These are phyloP conservation scores for Massariosphaeria phaeospora DNA, from an alignment of 495 filamentous ascomycete species.

Conservation along the genomic window DNA sequence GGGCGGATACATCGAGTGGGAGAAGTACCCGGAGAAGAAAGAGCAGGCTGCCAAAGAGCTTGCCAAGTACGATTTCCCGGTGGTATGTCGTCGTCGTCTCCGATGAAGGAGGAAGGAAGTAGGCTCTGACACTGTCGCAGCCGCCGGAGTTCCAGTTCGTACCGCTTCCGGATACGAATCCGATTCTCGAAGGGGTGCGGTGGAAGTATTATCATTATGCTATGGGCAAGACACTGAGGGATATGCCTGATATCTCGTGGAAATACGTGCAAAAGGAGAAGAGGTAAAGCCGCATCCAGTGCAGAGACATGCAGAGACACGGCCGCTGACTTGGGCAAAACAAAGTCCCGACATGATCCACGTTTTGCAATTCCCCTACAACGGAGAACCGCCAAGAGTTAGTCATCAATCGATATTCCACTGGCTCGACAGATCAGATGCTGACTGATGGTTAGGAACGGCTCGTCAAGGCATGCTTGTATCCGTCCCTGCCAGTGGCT, in stretches of 20 bases:
- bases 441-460: slow-evolving; percentile 4
- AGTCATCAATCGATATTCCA: not conserved
- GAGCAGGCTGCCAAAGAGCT: slow-evolving; percentile 53
- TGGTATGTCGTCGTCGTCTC: no score
- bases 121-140: slow-evolving; percentile 11
- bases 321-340: no score
- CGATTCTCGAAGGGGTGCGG: slow-evolving; percentile 56
- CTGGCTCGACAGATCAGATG: not conserved
- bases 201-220: slow-evolving; percentile 65
- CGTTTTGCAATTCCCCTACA: slow-evolving; percentile 66
- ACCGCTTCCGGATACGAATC: slow-evolving; percentile 58
- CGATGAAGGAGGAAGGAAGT: no score
- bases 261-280: slow-evolving; percentile 56
- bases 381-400: slow-evolving; percentile 59
- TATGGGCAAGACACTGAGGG: slow-evolving; percentile 47
- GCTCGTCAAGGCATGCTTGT: slow-evolving; percentile 12
- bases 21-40: slow-evolving; percentile 63
- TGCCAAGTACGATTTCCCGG: slow-evolving; percentile 52
- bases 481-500: not conserved
- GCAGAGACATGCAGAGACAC: no score
- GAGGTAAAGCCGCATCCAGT: no score
- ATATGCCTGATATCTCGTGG: slow-evolving; percentile 55
- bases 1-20: slow-evolving; percentile 60
- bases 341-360: slow-evolving; percentile 61
- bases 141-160: slow-evolving; percentile 57